phyloP scores from a whole-genome alignment of 495 filamentous ascomycete species.

The Diplogelasinospora grovesii region DNA sequence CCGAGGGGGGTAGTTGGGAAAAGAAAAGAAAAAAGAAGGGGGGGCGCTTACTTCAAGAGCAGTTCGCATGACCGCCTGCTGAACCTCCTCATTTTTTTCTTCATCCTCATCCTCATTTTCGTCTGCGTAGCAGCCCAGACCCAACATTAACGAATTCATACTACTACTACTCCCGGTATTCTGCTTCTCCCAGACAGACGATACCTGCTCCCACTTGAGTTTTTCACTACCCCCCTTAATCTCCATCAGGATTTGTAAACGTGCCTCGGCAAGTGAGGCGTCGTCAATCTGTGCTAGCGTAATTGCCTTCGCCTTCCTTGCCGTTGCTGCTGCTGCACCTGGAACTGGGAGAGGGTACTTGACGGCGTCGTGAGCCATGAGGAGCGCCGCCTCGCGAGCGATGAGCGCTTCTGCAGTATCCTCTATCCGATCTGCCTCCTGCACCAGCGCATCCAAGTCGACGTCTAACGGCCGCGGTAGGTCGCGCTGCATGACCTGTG shows the following conservation, averaged over 20 bases:
- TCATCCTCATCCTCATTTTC: conserved; percentile 64
- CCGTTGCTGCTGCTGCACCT: conserved; percentile 45
- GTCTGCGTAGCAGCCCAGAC: conserved; percentile 68
- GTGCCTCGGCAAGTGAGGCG: conserved; percentile 61
- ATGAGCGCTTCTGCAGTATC: conserved; percentile 48
- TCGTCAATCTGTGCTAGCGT: conserved; percentile 66
- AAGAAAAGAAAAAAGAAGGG: too few relatives aligned
- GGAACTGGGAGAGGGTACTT: conserved; percentile 65
- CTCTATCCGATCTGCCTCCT: conserved; percentile 41
- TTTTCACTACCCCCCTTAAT: conserved; percentile 55
- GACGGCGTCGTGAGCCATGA: conserved; percentile 75
- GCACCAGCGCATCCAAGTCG: conserved; percentile 61
- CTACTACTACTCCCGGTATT: conserved; percentile 49
- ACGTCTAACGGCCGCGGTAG: conserved; percentile 72
- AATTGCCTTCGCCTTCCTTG: conserved; percentile 50
- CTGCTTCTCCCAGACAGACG: conserved; percentile 58
- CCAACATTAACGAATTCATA: conserved; percentile 58
- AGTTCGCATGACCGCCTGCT: conserved; percentile 51
- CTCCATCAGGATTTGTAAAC: conserved; percentile 69
- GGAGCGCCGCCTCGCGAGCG: conserved; percentile 64
- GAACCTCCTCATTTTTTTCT: conserved; percentile 62
- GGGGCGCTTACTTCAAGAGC: conserved; percentile 66
- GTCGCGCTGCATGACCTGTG: conserved; percentile 79
- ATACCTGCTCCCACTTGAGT: conserved; percentile 53
- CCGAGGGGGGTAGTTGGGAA: conserved; percentile 1